Percentiles rank a stretch among this genome's conserved stretches.
Conservation (phyloP, 768 basidiomycete genomes). For the Crassisporium funariophilum region DNA sequence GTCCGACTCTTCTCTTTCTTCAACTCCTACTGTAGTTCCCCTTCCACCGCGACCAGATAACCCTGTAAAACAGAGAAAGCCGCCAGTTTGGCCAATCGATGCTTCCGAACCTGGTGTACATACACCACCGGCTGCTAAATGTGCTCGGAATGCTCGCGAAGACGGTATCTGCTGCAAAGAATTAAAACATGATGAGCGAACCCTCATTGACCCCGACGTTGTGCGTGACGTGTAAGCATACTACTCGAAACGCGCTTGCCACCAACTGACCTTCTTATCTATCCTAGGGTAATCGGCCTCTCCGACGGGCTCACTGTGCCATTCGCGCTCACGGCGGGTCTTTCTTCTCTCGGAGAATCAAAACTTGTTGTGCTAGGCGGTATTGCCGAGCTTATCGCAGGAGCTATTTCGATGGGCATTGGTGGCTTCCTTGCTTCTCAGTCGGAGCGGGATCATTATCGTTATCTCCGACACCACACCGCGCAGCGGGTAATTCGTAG, state of each 20-base stretch:
- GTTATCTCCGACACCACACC: conserved; percentile 75
- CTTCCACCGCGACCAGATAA: conserved; percentile 32
- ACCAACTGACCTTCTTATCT: conserved; percentile 4
- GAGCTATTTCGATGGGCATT: conserved; percentile 97
- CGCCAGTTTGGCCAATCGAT: conserved; percentile 70
- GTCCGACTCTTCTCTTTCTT: conserved; percentile 23
- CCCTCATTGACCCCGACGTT: conserved; percentile 83
- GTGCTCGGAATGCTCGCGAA: conserved; percentile 51
- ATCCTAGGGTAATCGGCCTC: conserved; percentile 78
- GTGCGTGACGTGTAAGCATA: conserved; percentile 78
- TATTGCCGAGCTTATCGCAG: conserved; percentile 93
- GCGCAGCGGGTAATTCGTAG: conserved; percentile 82
- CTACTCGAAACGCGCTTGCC: neutral
- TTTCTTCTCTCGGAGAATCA: conserved; percentile 87
- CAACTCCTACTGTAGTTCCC: conserved; percentile 33
- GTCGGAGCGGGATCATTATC: conserved; percentile 94
- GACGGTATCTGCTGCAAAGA: conserved; percentile 88
- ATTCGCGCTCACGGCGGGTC: conserved; percentile 87
- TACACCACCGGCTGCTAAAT: conserved; percentile 57
- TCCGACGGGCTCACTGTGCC: conserved; percentile 91
- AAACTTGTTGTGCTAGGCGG: conserved; percentile 93
- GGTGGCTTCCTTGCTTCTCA: conserved; percentile 98
- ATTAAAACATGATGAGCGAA: conserved; percentile 80
- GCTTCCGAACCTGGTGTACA: conserved; percentile 37
- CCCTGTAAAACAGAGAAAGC: conserved; percentile 31